Evolutionary conservation across 139 green algal genomes (phyloP).

Genomic region (Tetraselmis striata): DNA sequence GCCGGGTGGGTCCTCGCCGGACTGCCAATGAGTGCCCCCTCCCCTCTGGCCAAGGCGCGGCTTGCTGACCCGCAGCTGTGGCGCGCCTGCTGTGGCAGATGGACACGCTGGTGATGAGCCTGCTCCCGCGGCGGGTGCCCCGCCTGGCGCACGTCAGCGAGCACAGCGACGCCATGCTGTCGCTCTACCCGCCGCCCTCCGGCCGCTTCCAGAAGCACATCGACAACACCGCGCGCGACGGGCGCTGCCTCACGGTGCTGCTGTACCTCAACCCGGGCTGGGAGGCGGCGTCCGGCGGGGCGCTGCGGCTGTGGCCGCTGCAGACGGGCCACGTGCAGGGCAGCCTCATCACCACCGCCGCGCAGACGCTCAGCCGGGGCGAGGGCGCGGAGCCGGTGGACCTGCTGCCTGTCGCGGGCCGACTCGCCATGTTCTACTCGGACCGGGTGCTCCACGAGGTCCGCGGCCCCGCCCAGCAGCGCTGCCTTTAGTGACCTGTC

Average conservation of each 20-base stretch:
- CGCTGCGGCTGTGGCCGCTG: conserved; percentile 27
- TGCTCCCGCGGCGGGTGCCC: conserved; percentile 17
- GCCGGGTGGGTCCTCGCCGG: background rate
- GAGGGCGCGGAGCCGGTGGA: conserved; percentile 14
- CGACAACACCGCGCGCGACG: conserved; percentile 44
- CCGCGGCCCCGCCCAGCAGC: too few relatives aligned
- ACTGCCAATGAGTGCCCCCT: too few relatives aligned
- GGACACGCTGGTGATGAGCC: conserved; percentile 34
- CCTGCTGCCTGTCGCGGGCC: conserved; percentile 28
- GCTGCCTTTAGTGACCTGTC: too few relatives aligned
- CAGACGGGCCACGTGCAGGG: background rate
- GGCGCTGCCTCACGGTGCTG: conserved; percentile 41
- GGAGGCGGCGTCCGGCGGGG: conserved; percentile 22
- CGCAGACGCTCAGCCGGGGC: background rate
- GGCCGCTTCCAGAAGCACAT: conserved; percentile 39
- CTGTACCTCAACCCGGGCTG: conserved; percentile 46
- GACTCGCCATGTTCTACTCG: conserved; percentile 39
- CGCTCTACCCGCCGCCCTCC: conserved; percentile 36
- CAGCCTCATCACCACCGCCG: background rate
- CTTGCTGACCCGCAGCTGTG: too few relatives aligned
- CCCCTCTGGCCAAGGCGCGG: too few relatives aligned
- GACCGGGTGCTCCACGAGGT: conserved; percentile 39
- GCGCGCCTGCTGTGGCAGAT: too few relatives aligned
- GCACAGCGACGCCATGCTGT: conserved; percentile 34
- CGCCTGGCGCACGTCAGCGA: conserved; percentile 17